Evolutionary conservation across 768 basidiomycete genomes (phyloP).

Genomic region (Podaxis rugospora): DNA sequence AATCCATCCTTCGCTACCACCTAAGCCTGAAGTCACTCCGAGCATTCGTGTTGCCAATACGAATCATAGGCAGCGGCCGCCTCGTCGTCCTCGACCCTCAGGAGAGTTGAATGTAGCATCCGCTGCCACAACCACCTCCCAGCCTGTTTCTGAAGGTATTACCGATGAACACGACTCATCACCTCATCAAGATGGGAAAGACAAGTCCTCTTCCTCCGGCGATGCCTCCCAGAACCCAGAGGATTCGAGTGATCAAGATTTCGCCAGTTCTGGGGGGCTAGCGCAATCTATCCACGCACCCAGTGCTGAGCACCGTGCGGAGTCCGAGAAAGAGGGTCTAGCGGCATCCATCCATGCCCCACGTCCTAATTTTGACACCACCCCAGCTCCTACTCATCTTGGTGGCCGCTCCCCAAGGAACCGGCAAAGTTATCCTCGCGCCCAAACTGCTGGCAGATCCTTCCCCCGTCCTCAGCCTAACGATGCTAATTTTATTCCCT

Average conservation of each 20-base stretch:
- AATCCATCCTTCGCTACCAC: constrained; percentile 1
- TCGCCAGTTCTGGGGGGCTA: constrained; percentile 12
- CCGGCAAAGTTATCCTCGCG: constrained; percentile 44
- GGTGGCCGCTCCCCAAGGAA: constrained; percentile 19
- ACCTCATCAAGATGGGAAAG: background rate
- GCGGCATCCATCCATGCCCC: constrained; percentile 59
- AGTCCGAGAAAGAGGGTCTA: constrained; percentile 18
- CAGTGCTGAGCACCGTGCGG: constrained; percentile 4
- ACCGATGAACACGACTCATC: background rate
- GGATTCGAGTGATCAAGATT: constrained; percentile 12
- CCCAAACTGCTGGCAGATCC: constrained; percentile 52
- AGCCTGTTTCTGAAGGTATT: background rate
- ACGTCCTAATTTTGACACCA: constrained; percentile 31
- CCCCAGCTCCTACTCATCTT: constrained; percentile 32
- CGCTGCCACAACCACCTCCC: background rate
- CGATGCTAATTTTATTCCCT: constrained; percentile 23
- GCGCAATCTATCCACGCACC: constrained; percentile 18
- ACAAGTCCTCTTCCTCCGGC: background rate
- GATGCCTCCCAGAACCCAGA: background rate
- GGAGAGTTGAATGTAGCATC: background rate
- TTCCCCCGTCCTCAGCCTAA: constrained; percentile 24
- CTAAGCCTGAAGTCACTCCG: background rate
- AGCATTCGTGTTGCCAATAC: background rate
- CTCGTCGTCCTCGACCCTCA: background rate
- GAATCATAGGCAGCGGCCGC: background rate